A percentile compares a stretch with the other conserved stretches of the same genome.
Evolutionary conservation across 169 alveolate species (phyloP).

Genomic region (Toxoplasma gondii): DNA sequence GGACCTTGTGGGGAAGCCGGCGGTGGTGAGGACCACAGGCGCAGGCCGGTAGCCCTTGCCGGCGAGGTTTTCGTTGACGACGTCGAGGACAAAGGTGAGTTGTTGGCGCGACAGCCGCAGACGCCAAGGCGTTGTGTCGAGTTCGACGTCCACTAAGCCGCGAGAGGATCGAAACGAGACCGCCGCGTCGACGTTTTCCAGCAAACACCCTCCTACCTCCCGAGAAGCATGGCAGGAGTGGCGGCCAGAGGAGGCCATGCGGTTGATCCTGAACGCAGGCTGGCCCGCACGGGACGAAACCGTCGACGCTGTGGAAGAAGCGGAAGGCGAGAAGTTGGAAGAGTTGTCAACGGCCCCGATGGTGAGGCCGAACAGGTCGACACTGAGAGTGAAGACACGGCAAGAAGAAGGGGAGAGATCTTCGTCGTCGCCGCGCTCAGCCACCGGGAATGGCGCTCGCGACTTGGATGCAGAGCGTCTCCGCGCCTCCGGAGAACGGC

Average conservation of each 20-base stretch:
- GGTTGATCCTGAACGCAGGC: not conserved
- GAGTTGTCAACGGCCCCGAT: constrained; percentile 59
- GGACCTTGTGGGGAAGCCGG: not conserved
- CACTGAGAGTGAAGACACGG: constrained; percentile 35
- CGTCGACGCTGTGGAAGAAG: not conserved
- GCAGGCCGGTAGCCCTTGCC: constrained; percentile 61
- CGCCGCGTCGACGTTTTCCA: constrained; percentile 59
- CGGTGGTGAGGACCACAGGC: constrained; percentile 13
- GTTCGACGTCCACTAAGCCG: constrained; percentile 12
- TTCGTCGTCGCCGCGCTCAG: not conserved
- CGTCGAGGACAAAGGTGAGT: constrained; percentile 62
- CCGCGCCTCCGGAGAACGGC: not conserved
- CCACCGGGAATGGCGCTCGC: constrained; percentile 25
- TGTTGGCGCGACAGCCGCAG: constrained; percentile 60
- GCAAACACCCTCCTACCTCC: constrained; percentile 43
- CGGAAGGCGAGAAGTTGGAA: not conserved
- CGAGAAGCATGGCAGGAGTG: not conserved
- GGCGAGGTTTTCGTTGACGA: constrained; percentile 66
- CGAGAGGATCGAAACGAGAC: not conserved
- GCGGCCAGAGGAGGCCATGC: not conserved
- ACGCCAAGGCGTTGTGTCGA: constrained; percentile 60
- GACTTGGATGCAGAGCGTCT: not conserved
- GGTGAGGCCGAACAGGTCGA: constrained; percentile 62
- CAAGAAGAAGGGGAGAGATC: not conserved
- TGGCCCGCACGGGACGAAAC: too few relatives aligned